phyloP scores from a whole-genome alignment of 1,284 basidiomycete species.

The Apiotrichum siamense region DNA sequence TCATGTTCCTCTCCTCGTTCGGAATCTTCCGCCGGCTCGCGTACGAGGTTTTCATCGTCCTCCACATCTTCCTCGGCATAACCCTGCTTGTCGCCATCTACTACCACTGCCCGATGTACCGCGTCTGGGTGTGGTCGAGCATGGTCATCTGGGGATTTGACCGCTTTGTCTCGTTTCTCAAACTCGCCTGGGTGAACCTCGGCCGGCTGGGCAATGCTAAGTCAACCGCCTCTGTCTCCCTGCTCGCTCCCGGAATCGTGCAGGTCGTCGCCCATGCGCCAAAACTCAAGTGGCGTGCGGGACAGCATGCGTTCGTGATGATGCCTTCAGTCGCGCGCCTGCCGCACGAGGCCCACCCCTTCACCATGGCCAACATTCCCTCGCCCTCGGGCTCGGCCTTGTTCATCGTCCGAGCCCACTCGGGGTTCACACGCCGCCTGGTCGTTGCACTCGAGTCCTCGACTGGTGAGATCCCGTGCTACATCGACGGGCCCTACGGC shows the following conservation, averaged over 20 bases:
- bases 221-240: slow-evolving; percentile 46
- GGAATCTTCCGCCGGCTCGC: slow-evolving; percentile 46
- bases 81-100: slow-evolving; percentile 18
- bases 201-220: slow-evolving; percentile 17
- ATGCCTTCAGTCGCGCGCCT: slow-evolving; percentile 34
- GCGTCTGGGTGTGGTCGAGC: slow-evolving; percentile 3
- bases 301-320: slow-evolving; percentile 37
- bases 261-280: slow-evolving; percentile 12
- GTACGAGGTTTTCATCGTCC: slow-evolving; percentile 54
- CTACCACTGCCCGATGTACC: slow-evolving; percentile 13
- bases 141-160: slow-evolving; percentile 58
- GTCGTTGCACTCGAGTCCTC: slow-evolving; percentile 16
- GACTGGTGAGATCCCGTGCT: slow-evolving; percentile 19
- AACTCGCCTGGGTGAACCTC: slow-evolving; percentile 49
- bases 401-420: slow-evolving; percentile 16
- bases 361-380: slow-evolving; percentile 34
- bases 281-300: slow-evolving; percentile 27
- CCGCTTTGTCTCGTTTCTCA: slow-evolving; percentile 54
- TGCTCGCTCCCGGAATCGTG: slow-evolving; percentile 50
- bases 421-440: slow-evolving; percentile 35
- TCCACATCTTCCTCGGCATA: slow-evolving; percentile 45
- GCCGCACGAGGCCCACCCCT: slow-evolving; percentile 44
- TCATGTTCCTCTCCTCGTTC: slow-evolving; percentile 49
- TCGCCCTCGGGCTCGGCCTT: slow-evolving; percentile 6
- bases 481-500: slow-evolving; percentile 44